These are phyloP conservation scores for Monosporozyma servazzii DNA, from an alignment of 805 yeast genomes.

Conservation along the genomic window DNA sequence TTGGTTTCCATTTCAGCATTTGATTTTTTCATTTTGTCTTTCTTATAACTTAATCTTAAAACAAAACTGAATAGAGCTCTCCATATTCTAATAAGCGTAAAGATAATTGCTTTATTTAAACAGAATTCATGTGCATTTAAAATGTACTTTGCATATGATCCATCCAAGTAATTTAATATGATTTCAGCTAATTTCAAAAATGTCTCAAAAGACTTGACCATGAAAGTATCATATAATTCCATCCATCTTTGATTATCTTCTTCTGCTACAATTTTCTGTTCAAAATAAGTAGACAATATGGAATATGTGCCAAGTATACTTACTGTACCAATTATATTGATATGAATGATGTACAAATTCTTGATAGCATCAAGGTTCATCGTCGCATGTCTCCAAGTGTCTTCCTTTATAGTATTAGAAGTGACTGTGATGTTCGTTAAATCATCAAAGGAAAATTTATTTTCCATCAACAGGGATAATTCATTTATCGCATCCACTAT, in stretches of 20 bases:
- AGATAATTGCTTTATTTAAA: constrained; percentile 9
- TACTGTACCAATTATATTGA: constrained; percentile 10
- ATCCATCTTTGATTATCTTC: constrained; percentile 4
- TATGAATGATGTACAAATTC: constrained; percentile 8
- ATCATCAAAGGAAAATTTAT: constrained; percentile 9
- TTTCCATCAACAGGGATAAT: constrained; percentile 5
- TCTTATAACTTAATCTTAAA: constrained; percentile 9
- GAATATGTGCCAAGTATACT: constrained; percentile 9
- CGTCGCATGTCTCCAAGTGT: constrained; percentile 7
- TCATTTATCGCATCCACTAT: constrained; percentile 8
- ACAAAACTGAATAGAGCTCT: constrained; percentile 8
- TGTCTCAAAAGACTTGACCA: constrained; percentile 3
- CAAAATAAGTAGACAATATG: constrained; percentile 11
- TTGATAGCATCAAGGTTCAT: constrained; percentile 5
- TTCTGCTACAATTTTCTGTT: constrained; percentile 3
- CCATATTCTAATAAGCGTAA: constrained; percentile 9
- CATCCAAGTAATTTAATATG: constrained; percentile 7
- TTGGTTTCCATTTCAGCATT: not conserved
- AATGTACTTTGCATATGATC: constrained; percentile 3
- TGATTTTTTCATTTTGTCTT: constrained; percentile 1
- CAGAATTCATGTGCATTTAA: constrained; percentile 4
- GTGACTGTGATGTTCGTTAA: not conserved
- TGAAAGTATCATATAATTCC: constrained; percentile 7
- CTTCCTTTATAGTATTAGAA: not conserved
- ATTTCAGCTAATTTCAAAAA: constrained; percentile 5